phyloP scores from a whole-genome alignment of 2,329 filamentous ascomycete species.

The Ceratocystis diversiconidia region DNA sequence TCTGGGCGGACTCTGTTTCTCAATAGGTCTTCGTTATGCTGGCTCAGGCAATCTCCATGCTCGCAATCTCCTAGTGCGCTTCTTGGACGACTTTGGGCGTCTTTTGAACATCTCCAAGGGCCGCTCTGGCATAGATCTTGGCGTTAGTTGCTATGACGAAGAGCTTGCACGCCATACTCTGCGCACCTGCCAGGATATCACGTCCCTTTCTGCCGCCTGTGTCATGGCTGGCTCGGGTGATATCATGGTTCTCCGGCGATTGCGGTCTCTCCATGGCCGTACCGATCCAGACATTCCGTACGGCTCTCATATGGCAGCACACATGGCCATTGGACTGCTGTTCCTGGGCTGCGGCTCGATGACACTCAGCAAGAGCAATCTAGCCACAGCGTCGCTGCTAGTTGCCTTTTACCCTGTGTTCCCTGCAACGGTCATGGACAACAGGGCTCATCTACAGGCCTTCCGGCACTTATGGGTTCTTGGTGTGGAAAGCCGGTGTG shows the following conservation, averaged over 20 bases:
- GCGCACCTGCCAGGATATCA: constrained; percentile 77
- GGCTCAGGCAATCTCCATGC: constrained; percentile 57
- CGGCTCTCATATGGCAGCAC: constrained; percentile 82
- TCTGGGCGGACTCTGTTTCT: constrained; percentile 74
- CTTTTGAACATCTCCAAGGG: constrained; percentile 46
- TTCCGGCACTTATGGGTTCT: constrained; percentile 97
- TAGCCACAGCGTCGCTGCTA: constrained; percentile 73
- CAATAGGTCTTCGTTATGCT: constrained; percentile 57
- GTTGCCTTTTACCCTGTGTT: constrained; percentile 92
- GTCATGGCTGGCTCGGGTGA: constrained; percentile 97
- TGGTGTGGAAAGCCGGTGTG: constrained; percentile 75
- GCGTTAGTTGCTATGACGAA: constrained; percentile 53
- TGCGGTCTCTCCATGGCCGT: constrained; percentile 77
- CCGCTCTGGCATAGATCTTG: constrained; percentile 22
- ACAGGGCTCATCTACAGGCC: constrained; percentile 85
- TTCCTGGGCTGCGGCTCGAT: constrained; percentile 88
- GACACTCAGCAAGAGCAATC: constrained; percentile 77
- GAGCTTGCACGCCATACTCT: constrained; percentile 71
- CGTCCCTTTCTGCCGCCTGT: constrained; percentile 67
- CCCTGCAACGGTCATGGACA: constrained; percentile 78
- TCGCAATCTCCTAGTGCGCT: constrained; percentile 67
- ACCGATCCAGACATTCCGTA: constrained; percentile 75
- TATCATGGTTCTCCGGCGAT: constrained; percentile 64
- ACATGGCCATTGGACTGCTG: constrained; percentile 78
- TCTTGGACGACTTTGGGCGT: constrained; percentile 74